A percentile compares a stretch with the other conserved stretches of the same genome.
phyloP scores from a whole-genome alignment of 202 grass and related monocot genomes.

The Setaria italica region DNA sequence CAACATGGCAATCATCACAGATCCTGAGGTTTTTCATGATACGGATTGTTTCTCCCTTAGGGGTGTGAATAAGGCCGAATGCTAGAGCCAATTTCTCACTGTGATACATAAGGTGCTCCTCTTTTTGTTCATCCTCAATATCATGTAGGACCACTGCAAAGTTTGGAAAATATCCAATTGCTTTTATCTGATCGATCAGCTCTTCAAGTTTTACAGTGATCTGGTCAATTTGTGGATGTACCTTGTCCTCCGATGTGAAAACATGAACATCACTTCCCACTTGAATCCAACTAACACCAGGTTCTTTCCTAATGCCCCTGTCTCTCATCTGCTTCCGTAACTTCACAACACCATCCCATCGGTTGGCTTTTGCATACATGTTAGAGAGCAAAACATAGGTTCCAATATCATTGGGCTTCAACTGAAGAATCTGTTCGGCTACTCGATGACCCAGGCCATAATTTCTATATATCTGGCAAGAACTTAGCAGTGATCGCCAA shows the following conservation, averaged over 20 bases:
- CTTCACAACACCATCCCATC: constrained; percentile 80
- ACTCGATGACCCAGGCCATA: constrained; percentile 71
- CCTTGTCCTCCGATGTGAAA: constrained; percentile 74
- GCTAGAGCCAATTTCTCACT: constrained; percentile 76
- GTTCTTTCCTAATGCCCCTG: constrained; percentile 73
- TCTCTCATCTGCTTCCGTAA: constrained; percentile 72
- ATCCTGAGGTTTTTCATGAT: constrained; percentile 85
- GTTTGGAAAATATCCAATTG: constrained; percentile 69
- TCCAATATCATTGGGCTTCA: constrained; percentile 72
- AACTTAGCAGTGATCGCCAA: constrained; percentile 75
- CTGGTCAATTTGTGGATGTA: constrained; percentile 58
- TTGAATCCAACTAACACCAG: constrained; percentile 87
- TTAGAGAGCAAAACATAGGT: constrained; percentile 86
- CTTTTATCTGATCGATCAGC: constrained; percentile 73
- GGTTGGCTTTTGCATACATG: constrained; percentile 85
- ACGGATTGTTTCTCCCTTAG: constrained; percentile 56
- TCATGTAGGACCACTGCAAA: constrained; percentile 69
- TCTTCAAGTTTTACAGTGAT: constrained; percentile 65
- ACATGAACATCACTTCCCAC: constrained; percentile 62
- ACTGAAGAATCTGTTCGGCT: constrained; percentile 67
- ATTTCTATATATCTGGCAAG: constrained; percentile 73
- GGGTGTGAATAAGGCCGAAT: constrained; percentile 63
- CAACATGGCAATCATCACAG: constrained; percentile 86
- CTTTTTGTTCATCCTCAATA: constrained; percentile 84
- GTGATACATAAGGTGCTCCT: constrained; percentile 84